Percentiles rank a stretch among this genome's conserved stretches.
phyloP scores from a whole-genome alignment of 202 grass and related monocot genomes.

The Saccharum hybrid region DNA sequence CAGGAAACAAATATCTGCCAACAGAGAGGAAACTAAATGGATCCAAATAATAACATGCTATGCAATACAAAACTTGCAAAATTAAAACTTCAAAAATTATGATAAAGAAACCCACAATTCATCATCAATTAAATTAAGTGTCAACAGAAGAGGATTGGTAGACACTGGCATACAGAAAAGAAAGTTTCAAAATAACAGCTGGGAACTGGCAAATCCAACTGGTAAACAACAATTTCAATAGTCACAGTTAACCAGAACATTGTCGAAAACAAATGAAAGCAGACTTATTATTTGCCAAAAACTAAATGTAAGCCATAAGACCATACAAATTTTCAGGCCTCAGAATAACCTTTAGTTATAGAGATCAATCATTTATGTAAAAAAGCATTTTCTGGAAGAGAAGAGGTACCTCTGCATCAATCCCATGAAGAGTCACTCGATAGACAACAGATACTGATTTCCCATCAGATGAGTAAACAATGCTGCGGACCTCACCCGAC shows the following conservation, averaged over 20 bases:
- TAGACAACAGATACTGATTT: slow-evolving; percentile 85
- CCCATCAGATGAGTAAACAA: slow-evolving; percentile 80
- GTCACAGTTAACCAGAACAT: neutral
- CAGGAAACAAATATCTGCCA: neutral
- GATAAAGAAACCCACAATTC: neutral
- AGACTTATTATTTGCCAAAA: slow-evolving; percentile 35
- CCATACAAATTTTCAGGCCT: slow-evolving; percentile 4
- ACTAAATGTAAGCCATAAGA: neutral
- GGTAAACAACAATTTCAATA: neutral
- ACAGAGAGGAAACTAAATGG: neutral
- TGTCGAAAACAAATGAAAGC: neutral
- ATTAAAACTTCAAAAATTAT: neutral
- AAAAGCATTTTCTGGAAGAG: slow-evolving; percentile 1
- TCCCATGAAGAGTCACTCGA: slow-evolving; percentile 86
- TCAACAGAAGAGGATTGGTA: neutral
- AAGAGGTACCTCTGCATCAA: slow-evolving; percentile 84
- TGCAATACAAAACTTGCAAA: slow-evolving; percentile 2
- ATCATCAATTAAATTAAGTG: neutral
- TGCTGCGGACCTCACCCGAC: slow-evolving; percentile 82
- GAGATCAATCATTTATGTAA: neutral
- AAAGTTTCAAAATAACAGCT: neutral
- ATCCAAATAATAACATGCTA: slow-evolving; percentile 13
- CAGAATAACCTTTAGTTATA: slow-evolving; percentile 11
- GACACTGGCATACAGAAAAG: slow-evolving; percentile 6
- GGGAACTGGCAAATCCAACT: neutral